phyloP scores from a whole-genome alignment of 768 basidiomycete genomes.

The Calocera cornea region DNA sequence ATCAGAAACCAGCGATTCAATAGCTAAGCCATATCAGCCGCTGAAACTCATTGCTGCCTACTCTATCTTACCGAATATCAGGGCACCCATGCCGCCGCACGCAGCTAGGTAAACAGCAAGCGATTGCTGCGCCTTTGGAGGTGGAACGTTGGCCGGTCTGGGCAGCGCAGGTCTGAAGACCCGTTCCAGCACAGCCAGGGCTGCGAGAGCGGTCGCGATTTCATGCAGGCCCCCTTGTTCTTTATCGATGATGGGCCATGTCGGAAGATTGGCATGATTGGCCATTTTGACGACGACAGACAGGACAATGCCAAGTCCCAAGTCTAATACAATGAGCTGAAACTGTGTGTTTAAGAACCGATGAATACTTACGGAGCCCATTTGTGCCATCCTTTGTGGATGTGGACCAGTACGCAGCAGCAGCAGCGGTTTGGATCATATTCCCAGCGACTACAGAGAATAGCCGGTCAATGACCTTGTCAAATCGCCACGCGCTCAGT shows the following conservation, averaged over 20 bases:
- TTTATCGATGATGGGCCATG: conserved; percentile 66
- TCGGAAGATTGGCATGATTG: conserved; percentile 73
- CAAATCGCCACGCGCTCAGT: conserved; percentile 38
- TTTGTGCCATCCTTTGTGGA: neutral
- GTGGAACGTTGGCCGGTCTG: neutral
- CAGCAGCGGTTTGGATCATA: conserved; percentile 35
- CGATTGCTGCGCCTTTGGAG: neutral
- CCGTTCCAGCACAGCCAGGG: conserved; percentile 42
- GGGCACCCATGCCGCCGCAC: neutral
- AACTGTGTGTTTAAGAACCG: neutral
- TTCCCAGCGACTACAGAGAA: conserved; percentile 44
- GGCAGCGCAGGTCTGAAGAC: neutral
- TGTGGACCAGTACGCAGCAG: conserved; percentile 42
- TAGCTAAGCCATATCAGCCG: conserved; percentile 40
- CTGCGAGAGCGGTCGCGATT: conserved; percentile 44
- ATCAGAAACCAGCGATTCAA: conserved; percentile 63
- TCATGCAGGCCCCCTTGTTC: conserved; percentile 58
- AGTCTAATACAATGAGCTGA: conserved; percentile 30
- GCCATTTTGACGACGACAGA: conserved; percentile 60
- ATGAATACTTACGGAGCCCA: neutral
- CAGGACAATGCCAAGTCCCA: conserved; percentile 50
- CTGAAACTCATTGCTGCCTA: neutral
- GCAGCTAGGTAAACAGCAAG: neutral
- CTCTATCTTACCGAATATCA: neutral
- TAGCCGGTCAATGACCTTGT: conserved; percentile 42